A percentile compares a stretch with the other conserved stretches of the same genome.
Conservation (phyloP, 495 filamentous ascomycete genomes). For the Neurospora sp. region DNA sequence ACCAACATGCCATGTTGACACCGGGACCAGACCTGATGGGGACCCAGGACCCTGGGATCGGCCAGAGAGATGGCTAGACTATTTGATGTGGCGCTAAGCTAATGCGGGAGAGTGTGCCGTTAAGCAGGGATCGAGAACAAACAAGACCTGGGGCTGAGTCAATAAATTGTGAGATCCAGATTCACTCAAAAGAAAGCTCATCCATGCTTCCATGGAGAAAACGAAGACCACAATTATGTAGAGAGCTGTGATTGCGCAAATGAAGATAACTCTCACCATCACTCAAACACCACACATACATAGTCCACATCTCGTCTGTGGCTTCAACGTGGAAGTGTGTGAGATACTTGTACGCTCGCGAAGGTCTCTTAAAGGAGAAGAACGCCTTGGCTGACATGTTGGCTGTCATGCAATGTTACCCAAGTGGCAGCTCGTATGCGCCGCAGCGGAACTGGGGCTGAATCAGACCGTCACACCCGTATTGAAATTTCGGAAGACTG, state of each 20-base stretch:
- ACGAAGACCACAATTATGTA: background rate
- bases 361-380: background rate
- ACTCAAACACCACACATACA: too few relatives aligned
- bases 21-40: background rate
- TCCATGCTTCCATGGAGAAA: background rate
- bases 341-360: background rate
- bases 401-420: background rate
- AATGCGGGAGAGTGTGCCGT: background rate
- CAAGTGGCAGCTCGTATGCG: background rate
- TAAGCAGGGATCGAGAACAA: background rate
- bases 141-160: background rate
- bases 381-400: background rate
- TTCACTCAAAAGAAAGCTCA: background rate
- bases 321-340: background rate
- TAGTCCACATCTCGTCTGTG: background rate
- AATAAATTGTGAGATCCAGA: background rate
- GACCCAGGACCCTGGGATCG: background rate
- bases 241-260: background rate
- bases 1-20: background rate
- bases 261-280: background rate
- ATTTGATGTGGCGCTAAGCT: background rate
- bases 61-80: background rate
- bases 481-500: background rate
- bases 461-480: background rate
- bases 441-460: background rate